Evolutionary conservation across 2,329 filamentous ascomycete species (phyloP).

Genomic region (Colletotrichum cordylinicola): DNA sequence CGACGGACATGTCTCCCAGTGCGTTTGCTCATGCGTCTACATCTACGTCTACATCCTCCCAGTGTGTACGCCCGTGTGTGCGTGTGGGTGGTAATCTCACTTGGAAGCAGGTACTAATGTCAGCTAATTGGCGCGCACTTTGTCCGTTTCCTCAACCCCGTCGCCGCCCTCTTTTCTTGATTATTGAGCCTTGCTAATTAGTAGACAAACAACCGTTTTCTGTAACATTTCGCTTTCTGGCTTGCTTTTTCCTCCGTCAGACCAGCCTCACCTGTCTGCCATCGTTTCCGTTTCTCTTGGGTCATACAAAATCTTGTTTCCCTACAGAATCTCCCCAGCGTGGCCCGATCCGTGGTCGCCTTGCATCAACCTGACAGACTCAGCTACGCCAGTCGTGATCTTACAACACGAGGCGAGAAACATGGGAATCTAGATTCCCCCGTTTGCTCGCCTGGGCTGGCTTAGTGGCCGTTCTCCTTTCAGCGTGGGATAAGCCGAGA

Average conservation of each 20-base stretch:
- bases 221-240: conserved; percentile 17
- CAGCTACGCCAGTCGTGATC: not conserved
- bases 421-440: not conserved
- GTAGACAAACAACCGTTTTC: conserved; percentile 12
- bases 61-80: not conserved
- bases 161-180: not conserved
- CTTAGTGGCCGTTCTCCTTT: conserved; percentile 15
- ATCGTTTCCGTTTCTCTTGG: not conserved
- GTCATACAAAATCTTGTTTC: conserved; percentile 5
- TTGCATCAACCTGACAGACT: not conserved
- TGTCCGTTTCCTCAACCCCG: conserved; percentile 1
- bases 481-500: conserved; percentile 12
- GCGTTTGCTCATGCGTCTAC: not conserved
- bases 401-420: not conserved
- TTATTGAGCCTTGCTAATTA: conserved; percentile 3
- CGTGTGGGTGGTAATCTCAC: conserved; percentile 22
- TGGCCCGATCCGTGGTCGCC: not conserved
- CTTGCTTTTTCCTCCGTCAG: conserved; percentile 6
- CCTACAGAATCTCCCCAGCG: conserved; percentile 13
- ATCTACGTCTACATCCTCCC: not conserved
- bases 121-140: conserved; percentile 19
- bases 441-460: not conserved
- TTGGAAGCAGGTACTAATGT: conserved; percentile 17
- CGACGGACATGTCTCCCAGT: conserved; percentile 3
- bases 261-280: not conserved